phyloP scores from a whole-genome alignment of 2,329 filamentous ascomycete genomes.

The Elsinoe ampelina region DNA sequence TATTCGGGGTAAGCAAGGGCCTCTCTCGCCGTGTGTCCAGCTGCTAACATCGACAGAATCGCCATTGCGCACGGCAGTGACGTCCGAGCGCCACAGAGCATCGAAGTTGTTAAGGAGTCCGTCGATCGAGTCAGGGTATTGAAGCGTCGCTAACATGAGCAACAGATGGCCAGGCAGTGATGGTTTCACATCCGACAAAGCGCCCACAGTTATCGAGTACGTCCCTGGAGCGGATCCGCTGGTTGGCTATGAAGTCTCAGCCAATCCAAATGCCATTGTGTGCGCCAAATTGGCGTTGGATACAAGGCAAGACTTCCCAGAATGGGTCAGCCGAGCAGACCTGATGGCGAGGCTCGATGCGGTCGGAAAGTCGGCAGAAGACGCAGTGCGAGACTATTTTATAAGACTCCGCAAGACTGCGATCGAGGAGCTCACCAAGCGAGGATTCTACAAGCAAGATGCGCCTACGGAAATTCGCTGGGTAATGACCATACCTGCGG shows the following conservation, averaged over 20 bases:
- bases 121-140: neutral
- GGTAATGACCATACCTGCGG: slow-evolving; percentile 71
- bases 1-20: slow-evolving; percentile 39
- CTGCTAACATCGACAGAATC: slow-evolving; percentile 39
- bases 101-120: slow-evolving; percentile 68
- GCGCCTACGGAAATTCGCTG: slow-evolving; percentile 64
- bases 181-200: slow-evolving; percentile 80
- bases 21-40: neutral
- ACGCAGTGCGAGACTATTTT: slow-evolving; percentile 71
- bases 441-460: slow-evolving; percentile 41
- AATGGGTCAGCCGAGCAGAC: slow-evolving; percentile 69
- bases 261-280: slow-evolving; percentile 63
- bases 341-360: slow-evolving; percentile 59
- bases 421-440: slow-evolving; percentile 65
- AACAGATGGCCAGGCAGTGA: slow-evolving; percentile 66
- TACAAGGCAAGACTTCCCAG: slow-evolving; percentile 68
- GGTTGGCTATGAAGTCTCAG: slow-evolving; percentile 79
- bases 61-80: slow-evolving; percentile 61
- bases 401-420: slow-evolving; percentile 68
- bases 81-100: slow-evolving; percentile 56
- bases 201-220: slow-evolving; percentile 66
- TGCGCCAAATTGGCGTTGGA: slow-evolving; percentile 83
- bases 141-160: neutral
- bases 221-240: slow-evolving; percentile 34
- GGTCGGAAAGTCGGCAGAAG: slow-evolving; percentile 66